A percentile compares a stretch with the other conserved stretches of the same genome.
Conservation (phyloP, 2,329 filamentous ascomycete species). For the Anthostomella pinea region DNA sequence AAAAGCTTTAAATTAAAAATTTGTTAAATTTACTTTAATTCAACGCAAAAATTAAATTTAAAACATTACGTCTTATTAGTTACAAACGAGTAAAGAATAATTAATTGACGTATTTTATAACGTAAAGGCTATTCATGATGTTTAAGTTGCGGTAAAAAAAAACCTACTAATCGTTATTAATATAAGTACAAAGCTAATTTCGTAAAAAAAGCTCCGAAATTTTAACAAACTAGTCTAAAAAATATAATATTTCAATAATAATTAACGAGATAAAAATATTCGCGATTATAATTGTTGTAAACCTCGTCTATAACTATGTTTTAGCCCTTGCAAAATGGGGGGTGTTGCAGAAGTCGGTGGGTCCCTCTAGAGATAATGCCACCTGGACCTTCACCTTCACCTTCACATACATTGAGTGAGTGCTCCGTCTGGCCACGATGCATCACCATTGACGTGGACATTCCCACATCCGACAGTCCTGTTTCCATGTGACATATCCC, state of each 20-base stretch:
- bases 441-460: too few relatives aligned
- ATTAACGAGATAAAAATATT: not conserved
- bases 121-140: too few relatives aligned
- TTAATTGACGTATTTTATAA: not conserved
- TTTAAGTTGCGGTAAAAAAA: too few relatives aligned
- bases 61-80: not conserved
- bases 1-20: not conserved
- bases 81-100: not conserved
- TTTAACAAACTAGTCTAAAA: too few relatives aligned
- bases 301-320: not conserved
- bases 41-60: not conserved
- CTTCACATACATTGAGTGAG: too few relatives aligned
- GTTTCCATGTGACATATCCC: conserved; percentile 34
- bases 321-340: too few relatives aligned
- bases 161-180: too few relatives aligned
- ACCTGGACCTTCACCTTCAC: not conserved
- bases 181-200: too few relatives aligned
- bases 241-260: not conserved
- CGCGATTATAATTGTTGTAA: not conserved
- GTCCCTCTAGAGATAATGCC: conserved; percentile 1
- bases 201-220: too few relatives aligned
- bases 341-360: not conserved
- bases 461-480: too few relatives aligned
- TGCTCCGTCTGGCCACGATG: too few relatives aligned
- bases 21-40: not conserved